A percentile compares a stretch with the other conserved stretches of the same genome.
Evolutionary conservation across 106 monocot species (phyloP).

Genomic region (Allium cepa): DNA sequence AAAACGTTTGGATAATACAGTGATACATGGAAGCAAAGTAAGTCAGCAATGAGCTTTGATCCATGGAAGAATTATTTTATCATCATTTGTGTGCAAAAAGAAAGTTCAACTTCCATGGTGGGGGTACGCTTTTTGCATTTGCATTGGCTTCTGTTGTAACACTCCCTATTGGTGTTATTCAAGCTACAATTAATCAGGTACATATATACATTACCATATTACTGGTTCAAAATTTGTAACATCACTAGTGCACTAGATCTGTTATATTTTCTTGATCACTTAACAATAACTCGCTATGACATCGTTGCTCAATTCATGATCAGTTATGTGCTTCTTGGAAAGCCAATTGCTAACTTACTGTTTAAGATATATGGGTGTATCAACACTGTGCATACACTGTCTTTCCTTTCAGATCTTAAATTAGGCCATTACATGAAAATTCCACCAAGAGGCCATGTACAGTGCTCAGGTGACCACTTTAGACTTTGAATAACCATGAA

Average conservation of each 20-base stretch:
- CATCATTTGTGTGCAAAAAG: conserved; percentile 70
- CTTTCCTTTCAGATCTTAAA: conserved; percentile 88
- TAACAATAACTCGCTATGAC: conserved; percentile 81
- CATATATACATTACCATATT: background rate
- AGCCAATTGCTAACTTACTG: conserved; percentile 79
- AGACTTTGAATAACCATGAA: too few species aligned
- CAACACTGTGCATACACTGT: conserved; percentile 80
- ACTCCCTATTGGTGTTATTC: conserved; percentile 88
- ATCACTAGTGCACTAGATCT: background rate
- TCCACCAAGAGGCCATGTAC: conserved; percentile 88
- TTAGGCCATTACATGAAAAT: conserved; percentile 98
- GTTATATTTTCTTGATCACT: background rate
- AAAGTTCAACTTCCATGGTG: conserved; percentile 93
- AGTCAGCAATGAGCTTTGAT: conserved; percentile 35
- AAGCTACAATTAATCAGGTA: conserved; percentile 92
- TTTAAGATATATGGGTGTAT: conserved; percentile 93
- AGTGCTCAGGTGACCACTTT: conserved; percentile 49
- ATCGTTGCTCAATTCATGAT: conserved; percentile 94
- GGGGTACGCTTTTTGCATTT: conserved; percentile 85
- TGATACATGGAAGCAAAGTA: conserved; percentile 62
- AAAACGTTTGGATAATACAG: conserved; percentile 1
- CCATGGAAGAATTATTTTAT: conserved; percentile 59
- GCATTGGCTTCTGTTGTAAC: conserved; percentile 76
- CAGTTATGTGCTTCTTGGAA: conserved; percentile 79
- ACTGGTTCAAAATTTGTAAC: background rate